Evolutionary conservation across 495 filamentous ascomycete genomes (phyloP).

Genomic region (Aspergillus biplanus): DNA sequence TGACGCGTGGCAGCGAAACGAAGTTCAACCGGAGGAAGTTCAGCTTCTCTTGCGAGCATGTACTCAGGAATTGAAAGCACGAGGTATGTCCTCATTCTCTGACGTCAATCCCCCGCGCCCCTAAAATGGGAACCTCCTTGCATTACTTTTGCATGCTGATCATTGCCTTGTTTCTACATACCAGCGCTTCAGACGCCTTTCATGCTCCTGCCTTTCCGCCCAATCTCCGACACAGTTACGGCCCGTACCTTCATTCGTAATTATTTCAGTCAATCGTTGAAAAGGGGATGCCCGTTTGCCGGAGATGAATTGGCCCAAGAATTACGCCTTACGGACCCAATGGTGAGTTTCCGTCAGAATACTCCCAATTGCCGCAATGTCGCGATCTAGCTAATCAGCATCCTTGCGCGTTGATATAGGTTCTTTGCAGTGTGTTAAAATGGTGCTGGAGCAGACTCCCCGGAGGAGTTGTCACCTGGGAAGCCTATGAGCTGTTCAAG

Average conservation of each 20-base stretch:
- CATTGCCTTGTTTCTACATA: constrained; percentile 27
- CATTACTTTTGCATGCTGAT: constrained; percentile 41
- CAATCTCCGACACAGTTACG: constrained; percentile 86
- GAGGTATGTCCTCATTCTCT: constrained; percentile 67
- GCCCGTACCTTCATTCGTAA: constrained; percentile 91
- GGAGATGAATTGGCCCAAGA: constrained; percentile 81
- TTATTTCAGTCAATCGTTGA: constrained; percentile 71
- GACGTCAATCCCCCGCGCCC: constrained; percentile 18
- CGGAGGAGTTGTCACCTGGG: constrained; percentile 94
- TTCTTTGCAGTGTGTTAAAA: constrained; percentile 91
- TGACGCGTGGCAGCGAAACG: constrained; percentile 85
- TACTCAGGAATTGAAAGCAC: constrained; percentile 87
- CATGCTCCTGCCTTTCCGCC: constrained; percentile 92
- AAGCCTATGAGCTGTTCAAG: constrained; percentile 93
- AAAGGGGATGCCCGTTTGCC: constrained; percentile 51
- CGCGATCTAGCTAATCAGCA: neutral
- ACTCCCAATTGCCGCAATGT: neutral
- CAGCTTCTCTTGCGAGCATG: constrained; percentile 83
- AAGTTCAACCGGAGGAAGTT: constrained; percentile 88
- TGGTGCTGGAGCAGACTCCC: constrained; percentile 97
- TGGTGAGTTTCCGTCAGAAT: constrained; percentile 60
- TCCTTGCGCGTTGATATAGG: constrained; percentile 51
- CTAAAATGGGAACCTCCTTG: constrained; percentile 12
- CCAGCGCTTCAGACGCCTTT: constrained; percentile 88
- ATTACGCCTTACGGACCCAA: constrained; percentile 88